A percentile compares a stretch with the other conserved stretches of the same genome.
Conservation (phyloP, 2,329 filamentous ascomycete species). For the Grosmannia huntii region DNA sequence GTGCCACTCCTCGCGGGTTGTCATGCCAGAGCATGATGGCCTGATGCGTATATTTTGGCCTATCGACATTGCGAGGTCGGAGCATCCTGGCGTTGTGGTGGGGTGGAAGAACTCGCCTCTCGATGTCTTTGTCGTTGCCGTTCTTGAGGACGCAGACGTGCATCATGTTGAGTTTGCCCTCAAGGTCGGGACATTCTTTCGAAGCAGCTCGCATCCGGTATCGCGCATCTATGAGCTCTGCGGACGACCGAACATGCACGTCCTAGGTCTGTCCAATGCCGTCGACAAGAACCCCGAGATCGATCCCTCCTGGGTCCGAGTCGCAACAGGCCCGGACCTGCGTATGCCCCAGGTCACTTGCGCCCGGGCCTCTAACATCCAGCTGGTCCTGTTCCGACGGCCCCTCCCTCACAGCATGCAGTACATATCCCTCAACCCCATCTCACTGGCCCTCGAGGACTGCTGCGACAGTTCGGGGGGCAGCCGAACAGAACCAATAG, state of each 20-base stretch:
- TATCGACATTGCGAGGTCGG: constrained; percentile 62
- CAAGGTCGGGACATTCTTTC: constrained; percentile 68
- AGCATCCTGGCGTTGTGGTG: constrained; percentile 71
- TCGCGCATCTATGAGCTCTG: constrained; percentile 74
- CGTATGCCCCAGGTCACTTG: constrained; percentile 63
- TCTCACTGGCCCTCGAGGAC: constrained; percentile 72
- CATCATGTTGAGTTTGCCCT: constrained; percentile 80
- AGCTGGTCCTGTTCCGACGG: constrained; percentile 80
- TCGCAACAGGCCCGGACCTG: constrained; percentile 37
- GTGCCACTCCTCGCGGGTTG: constrained; percentile 18
- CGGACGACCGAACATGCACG: constrained; percentile 69
- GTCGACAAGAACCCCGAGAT: constrained; percentile 30
- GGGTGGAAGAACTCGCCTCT: constrained; percentile 90
- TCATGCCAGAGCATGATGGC: constrained; percentile 66
- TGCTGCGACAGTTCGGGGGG: constrained; percentile 32
- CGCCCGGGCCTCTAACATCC: constrained; percentile 58
- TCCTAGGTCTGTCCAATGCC: constrained; percentile 72
- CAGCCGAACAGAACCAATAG: constrained; percentile 21
- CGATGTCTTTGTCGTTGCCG: constrained; percentile 80
- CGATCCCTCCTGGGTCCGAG: constrained; percentile 58
- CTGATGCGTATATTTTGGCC: constrained; percentile 99
- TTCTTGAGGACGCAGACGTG: constrained; percentile 82
- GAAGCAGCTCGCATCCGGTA: constrained; percentile 68
- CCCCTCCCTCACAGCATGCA: constrained; percentile 85
- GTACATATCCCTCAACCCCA: constrained; percentile 84